A percentile compares a stretch with the other conserved stretches of the same genome.
phyloP scores from a whole-genome alignment of 2,329 filamentous ascomycete genomes.

The Alternaria postmessia region DNA sequence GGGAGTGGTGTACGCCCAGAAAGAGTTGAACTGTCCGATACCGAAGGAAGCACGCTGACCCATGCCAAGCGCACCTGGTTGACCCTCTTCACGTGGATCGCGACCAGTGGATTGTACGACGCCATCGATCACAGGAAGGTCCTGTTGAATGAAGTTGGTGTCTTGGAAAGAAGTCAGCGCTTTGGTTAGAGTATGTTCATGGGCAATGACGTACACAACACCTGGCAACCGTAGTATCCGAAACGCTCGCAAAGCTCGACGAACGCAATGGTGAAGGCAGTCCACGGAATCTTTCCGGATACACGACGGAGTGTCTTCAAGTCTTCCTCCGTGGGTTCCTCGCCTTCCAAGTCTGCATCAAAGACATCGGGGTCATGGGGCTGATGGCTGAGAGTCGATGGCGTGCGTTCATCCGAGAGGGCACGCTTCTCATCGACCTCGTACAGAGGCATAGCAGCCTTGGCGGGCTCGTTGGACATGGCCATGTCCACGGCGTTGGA shows the following conservation, averaged over 20 bases:
- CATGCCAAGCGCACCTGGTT: constrained; percentile 48
- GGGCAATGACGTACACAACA: constrained; percentile 63
- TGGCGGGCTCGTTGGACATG: constrained; percentile 45
- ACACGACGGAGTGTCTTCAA: constrained; percentile 68
- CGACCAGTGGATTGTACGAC: constrained; percentile 41
- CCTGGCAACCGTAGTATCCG: constrained; percentile 76
- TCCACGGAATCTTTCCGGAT: constrained; percentile 70
- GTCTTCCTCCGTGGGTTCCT: constrained; percentile 68
- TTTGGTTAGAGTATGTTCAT: neutral
- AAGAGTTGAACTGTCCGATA: constrained; percentile 50
- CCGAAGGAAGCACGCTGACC: constrained; percentile 50
- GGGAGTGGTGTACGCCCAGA: constrained; percentile 54
- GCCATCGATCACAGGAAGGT: constrained; percentile 47
- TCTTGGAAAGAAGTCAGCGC: constrained; percentile 32
- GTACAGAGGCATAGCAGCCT: constrained; percentile 41
- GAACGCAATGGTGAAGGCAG: constrained; percentile 74
- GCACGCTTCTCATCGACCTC: constrained; percentile 46
- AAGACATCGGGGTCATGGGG: constrained; percentile 35
- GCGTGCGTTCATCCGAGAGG: constrained; percentile 27
- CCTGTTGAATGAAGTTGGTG: constrained; percentile 52
- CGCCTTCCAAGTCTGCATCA: constrained; percentile 45
- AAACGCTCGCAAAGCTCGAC: constrained; percentile 80
- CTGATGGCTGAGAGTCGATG: constrained; percentile 27
- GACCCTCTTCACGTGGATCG: constrained; percentile 39
- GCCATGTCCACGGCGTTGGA: constrained; percentile 47